Percentiles rank a stretch among this genome's conserved stretches.
phyloP scores from a whole-genome alignment of 1,284 basidiomycete species.

The Apiotrichum porosum region DNA sequence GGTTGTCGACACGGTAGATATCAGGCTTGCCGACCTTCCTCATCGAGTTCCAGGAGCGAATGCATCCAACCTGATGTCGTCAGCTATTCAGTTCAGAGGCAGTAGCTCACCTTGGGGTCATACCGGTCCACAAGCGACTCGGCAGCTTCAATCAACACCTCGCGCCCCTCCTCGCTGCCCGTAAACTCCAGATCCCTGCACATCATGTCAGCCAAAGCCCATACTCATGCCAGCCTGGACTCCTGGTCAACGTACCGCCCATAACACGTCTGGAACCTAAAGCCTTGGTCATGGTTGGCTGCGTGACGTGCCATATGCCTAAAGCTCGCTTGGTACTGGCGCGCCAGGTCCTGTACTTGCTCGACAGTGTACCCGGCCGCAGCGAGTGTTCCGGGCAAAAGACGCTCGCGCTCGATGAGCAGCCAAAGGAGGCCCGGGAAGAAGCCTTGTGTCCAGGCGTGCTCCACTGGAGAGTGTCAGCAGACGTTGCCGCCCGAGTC shows the following conservation, averaged over 20 bases:
- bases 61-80: constrained; percentile 23
- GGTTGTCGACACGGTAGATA: constrained; percentile 22
- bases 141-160: constrained; percentile 28
- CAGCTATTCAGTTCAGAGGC: too few relatives aligned
- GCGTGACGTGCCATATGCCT: constrained; percentile 18
- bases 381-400: constrained; percentile 16
- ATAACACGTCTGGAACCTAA: constrained; percentile 35
- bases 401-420: constrained; percentile 23
- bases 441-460: constrained; percentile 35
- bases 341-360: constrained; percentile 23
- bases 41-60: constrained; percentile 32
- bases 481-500: too few relatives aligned
- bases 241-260: constrained; percentile 28
- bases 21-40: constrained; percentile 5
- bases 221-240: too few relatives aligned
- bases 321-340: constrained; percentile 28
- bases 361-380: constrained; percentile 11
- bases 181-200: too few relatives aligned
- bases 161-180: constrained; percentile 15
- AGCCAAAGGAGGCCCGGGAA: constrained; percentile 35
- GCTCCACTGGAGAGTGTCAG: constrained; percentile 18
- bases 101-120: constrained; percentile 23
- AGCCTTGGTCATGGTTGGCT: constrained; percentile 38
- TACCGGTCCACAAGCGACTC: constrained; percentile 34
- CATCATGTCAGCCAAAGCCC: too few relatives aligned